Base-by-base conservation (phyloP, 2,329 filamentous ascomycete genomes). In the Endothia cerciana region DNA sequence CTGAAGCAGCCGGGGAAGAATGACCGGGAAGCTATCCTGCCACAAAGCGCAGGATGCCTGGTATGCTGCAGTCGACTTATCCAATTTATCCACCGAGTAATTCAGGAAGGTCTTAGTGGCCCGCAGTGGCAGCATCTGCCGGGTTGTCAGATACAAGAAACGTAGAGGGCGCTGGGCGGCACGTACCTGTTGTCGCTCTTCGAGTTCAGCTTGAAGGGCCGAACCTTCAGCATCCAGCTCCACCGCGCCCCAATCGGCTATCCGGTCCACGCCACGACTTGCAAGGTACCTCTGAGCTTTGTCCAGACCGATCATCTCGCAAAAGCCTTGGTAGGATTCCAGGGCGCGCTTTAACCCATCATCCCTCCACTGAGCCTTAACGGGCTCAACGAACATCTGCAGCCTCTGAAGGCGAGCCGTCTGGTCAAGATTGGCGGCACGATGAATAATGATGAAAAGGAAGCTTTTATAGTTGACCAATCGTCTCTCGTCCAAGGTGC, bases 361-460 rank as follows among this genome's bases (percentile, higher is more conserved):
- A 63, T 90, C 87, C 70, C 89, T 88, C 95, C 95, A 99, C 63
- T 91, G 86, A 38, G 87, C 82, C 70, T 90, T 90, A 30, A 98
- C 88, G 1, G 94, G 93, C n/a, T 90, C 85, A 60, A 98, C 84
- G 75, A 98, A 97, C 17, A 86, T 84, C 64, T 87, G 81, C 38
- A 99, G 81, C 66, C 92, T 90, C 64, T 87, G 82, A 62, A 94
- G 83, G 66, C 94, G 91, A 43, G 87, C 79, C n/a, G 83, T 82
- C 22, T 85, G 83, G 70, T 96, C 90, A 41, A 98, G 84, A 53
- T 88, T 89, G 28, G 85, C 89, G 43, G 93, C 89, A 67, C 95
- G 92, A 77, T 98, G 94, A 87, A 95, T 90, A 69, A 99, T 95
- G 66, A 97, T 95, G 75, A 99, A 96, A 0, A 98, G 83, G 69